phyloP scores from a whole-genome alignment of 768 basidiomycete genomes.

The Mycena epipterygia region DNA sequence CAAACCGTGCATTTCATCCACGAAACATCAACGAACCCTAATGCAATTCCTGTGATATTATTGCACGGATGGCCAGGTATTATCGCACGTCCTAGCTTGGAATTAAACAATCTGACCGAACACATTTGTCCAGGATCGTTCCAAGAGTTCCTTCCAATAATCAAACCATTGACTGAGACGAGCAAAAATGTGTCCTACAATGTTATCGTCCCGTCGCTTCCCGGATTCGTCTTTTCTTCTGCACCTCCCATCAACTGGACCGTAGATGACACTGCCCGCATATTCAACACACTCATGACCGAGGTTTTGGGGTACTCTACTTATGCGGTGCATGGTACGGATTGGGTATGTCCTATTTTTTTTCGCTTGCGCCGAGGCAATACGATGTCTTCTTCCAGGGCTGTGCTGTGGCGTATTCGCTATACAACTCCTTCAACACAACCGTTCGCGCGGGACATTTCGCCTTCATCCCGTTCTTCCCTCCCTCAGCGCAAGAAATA shows the following conservation, averaged over 20 bases:
- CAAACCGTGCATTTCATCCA: slow-evolving; percentile 3
- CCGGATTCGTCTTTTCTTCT: slow-evolving; percentile 34
- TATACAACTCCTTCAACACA: slow-evolving; percentile 12
- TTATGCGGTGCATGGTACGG: slow-evolving; percentile 38
- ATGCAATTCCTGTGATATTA: slow-evolving; percentile 17
- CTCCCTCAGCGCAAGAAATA: not conserved
- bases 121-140: slow-evolving; percentile 1
- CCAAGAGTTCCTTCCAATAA: not conserved
- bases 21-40: slow-evolving; percentile 1
- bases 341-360: slow-evolving; percentile 33
- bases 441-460: slow-evolving; percentile 21
- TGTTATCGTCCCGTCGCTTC: slow-evolving; percentile 17
- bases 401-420: not conserved
- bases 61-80: slow-evolving; percentile 25
- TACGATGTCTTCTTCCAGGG: not conserved
- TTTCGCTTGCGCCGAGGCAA: no score
- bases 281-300: slow-evolving; percentile 43
- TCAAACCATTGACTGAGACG: not conserved
- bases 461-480: not conserved
- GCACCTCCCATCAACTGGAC: slow-evolving; percentile 30
- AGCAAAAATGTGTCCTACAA: not conserved
- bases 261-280: slow-evolving; percentile 39
- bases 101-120: not conserved
- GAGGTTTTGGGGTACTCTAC: slow-evolving; percentile 39
- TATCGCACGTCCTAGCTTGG: not conserved